Percentiles rank a stretch among this genome's conserved stretches.
Conservation (phyloP, 225 moss, liverwort and hornwort species). For the Polytrichum formosum region DNA sequence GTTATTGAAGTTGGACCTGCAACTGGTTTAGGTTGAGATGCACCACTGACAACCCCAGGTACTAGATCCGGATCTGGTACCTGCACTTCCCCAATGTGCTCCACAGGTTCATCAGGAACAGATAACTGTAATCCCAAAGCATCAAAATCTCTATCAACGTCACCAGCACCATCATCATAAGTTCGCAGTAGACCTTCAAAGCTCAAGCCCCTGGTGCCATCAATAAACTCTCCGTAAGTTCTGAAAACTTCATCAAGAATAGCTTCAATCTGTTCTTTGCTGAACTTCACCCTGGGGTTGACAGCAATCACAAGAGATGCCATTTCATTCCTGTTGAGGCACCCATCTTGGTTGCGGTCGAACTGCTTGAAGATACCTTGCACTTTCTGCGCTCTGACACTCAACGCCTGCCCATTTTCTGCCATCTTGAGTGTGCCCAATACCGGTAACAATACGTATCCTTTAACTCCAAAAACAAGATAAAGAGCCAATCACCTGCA, state of each 20-base stretch:
- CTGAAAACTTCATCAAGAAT: slow-evolving; percentile 95
- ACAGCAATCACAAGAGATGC: slow-evolving; percentile 88
- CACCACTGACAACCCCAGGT: background rate
- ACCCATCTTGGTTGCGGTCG: slow-evolving; percentile 80
- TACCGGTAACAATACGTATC: background rate
- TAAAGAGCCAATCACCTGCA: too few species aligned
- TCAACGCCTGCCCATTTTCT: slow-evolving; percentile 39
- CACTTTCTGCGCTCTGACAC: slow-evolving; percentile 66
- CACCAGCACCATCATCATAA: slow-evolving; percentile 93
- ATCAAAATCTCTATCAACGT: slow-evolving; percentile 93
- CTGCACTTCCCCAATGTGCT: slow-evolving; percentile 7
- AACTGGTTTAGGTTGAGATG: background rate
- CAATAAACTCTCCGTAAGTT: slow-evolving; percentile 86
- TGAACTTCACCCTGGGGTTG: slow-evolving; percentile 95
- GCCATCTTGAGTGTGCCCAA: slow-evolving; percentile 30
- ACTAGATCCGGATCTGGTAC: background rate
- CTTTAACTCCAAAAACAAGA: too few species aligned
- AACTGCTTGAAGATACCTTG: slow-evolving; percentile 84
- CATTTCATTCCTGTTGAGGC: slow-evolving; percentile 89
- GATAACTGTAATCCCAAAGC: slow-evolving; percentile 66
- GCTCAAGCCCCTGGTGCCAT: slow-evolving; percentile 78
- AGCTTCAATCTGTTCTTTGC: slow-evolving; percentile 87
- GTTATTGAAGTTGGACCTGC: slow-evolving; percentile 34
- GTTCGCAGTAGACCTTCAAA: slow-evolving; percentile 82
- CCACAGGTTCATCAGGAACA: slow-evolving; percentile 4